Evolutionary conservation across 495 filamentous ascomycete species (phyloP).

Genomic region (Trichoderma virens): DNA sequence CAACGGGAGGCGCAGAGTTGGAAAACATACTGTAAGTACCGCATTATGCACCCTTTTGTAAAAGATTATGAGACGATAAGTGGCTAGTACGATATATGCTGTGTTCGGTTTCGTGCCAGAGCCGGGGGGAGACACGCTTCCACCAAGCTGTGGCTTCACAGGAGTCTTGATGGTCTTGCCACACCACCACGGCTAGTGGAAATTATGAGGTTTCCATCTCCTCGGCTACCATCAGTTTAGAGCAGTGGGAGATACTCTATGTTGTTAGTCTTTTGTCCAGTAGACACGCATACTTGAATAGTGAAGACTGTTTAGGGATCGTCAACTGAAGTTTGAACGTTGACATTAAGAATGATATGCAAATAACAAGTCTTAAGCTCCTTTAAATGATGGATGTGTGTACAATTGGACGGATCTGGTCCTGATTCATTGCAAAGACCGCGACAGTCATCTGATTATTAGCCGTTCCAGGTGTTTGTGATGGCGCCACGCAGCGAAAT

Average conservation of each 20-base stretch:
- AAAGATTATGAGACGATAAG: no score
- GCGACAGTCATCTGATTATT: no score
- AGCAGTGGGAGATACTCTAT: constrained; percentile 1
- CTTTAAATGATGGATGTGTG: no score
- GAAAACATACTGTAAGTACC: constrained; percentile 16
- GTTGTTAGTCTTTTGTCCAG: constrained; percentile 20
- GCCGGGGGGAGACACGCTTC: constrained; percentile 18
- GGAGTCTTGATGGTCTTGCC: constrained; percentile 12
- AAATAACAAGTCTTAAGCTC: constrained; percentile 18
- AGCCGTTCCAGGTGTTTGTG: no score
- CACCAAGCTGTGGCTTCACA: constrained; percentile 18
- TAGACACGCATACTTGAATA: constrained; percentile 24
- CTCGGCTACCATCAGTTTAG: constrained; percentile 11
- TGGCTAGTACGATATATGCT: no score
- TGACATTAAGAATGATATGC: constrained; percentile 22
- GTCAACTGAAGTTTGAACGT: constrained; percentile 22
- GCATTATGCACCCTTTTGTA: not conserved
- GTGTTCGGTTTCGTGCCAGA: constrained; percentile 8
- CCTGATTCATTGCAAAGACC: no score
- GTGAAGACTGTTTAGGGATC: constrained; percentile 16
- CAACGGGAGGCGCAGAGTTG: constrained; percentile 15
- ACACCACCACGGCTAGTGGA: constrained; percentile 22
- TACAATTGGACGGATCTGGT: no score
- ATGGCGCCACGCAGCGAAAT: no score
- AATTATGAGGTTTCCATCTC: constrained; percentile 9